Percentiles rank a stretch among this genome's conserved stretches.
Evolutionary conservation across 1,139 yeast genomes (phyloP).

Genomic region (Barnettozyma hawaiiensis): DNA sequence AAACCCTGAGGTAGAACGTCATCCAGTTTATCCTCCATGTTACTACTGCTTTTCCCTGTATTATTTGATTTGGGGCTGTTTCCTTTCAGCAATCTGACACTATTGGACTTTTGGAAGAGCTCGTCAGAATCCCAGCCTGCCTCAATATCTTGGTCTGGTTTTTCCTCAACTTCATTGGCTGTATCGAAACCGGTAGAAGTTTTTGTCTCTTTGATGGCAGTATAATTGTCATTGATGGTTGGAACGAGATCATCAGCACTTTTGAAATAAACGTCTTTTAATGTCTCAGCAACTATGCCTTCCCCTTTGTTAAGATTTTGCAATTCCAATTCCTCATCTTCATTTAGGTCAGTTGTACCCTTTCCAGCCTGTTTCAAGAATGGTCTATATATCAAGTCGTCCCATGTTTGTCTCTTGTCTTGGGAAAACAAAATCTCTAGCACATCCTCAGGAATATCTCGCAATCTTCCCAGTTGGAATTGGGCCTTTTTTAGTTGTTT

Average conservation of each 20-base stretch:
- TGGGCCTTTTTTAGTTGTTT: conserved; percentile 11
- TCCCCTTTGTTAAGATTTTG: neutral
- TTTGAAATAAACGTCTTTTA: neutral
- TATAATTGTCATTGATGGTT: neutral
- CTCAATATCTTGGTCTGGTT: neutral
- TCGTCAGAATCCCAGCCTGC: neutral
- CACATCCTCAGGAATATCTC: conserved; percentile 18
- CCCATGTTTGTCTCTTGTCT: conserved; percentile 17
- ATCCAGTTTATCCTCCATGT: neutral
- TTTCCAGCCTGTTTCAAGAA: conserved; percentile 14
- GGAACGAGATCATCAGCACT: neutral
- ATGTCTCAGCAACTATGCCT: neutral
- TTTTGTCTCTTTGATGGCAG: neutral
- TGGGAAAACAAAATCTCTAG: conserved; percentile 14
- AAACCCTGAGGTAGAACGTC: neutral
- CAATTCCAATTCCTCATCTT: neutral
- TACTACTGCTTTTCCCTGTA: neutral
- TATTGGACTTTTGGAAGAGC: neutral
- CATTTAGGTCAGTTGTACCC: conserved; percentile 13
- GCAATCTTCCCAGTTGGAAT: conserved; percentile 12
- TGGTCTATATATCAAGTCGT: conserved; percentile 16
- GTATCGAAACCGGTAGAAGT: neutral
- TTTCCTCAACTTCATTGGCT: neutral
- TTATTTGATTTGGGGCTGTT: neutral
- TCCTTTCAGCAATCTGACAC: neutral